Evolutionary conservation across 495 filamentous ascomycete genomes (phyloP), one percentile per base, ranked within the genome.

Genomic region (Penicillium lividum): DNA sequence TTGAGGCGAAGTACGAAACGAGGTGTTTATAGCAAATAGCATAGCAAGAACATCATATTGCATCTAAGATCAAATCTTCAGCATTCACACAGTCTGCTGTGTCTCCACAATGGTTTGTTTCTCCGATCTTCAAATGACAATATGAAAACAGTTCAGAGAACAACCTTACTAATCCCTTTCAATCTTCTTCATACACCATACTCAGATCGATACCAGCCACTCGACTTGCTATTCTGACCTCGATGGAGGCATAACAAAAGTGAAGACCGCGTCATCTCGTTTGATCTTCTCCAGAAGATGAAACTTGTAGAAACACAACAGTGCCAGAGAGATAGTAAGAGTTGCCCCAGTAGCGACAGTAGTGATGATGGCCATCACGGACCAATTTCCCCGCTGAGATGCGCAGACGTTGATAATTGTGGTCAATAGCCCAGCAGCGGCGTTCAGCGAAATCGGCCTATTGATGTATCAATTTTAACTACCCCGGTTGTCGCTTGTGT

Each of bases 331-430:
- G 13, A 55, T 34, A 31, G 50, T 29, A 25, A 57, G 34, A 11
- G 50, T 64, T 6, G 33, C 13, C 11, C 57, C 57, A 40, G 57
- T 64, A 11, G 57, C 57, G 28, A 54, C 43, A 27, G 44, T 45
- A 29, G 57, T 64, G 13, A 45, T 50, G 5, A 64, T 50, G 16
- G 57, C 57, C 54, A 64, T 64, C 15, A 60, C 54, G 15, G 61
- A 64, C 54, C 49, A 64, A 27, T 45, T 29, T 13, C 57, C 56
- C 7, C 53, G n/a, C n/a, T n/a, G n/a, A n/a, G n/a, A n/a, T n/a
- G n/a, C n/a, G n/a, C n/a, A n/a, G n/a, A n/a, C n/a, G n/a, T n/a
- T n/a, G n/a, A n/a, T n/a, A n/a, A n/a, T n/a, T n/a, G n/a, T n/a
- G n/a, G n/a, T n/a, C n/a, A n/a, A n/a, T n/a, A n/a, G n/a, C n/a